phyloP scores from a whole-genome alignment of 306 rosid genomes.

The Carpinus fangiana region DNA sequence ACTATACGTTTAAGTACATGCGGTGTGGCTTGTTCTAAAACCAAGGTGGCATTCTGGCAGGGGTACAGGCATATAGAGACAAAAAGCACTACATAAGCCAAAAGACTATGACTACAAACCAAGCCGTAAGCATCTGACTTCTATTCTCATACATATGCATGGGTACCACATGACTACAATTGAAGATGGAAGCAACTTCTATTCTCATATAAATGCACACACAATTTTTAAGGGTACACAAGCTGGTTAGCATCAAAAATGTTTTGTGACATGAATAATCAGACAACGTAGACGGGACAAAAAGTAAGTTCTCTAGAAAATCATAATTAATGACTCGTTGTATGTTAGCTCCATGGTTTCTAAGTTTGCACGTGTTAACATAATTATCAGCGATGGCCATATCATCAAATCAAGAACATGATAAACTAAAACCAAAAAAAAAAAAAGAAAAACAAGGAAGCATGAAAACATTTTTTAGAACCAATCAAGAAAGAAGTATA shows the following conservation, averaged over 20 bases:
- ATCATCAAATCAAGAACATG: too few relatives aligned
- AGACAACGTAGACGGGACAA: neutral
- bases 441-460: neutral
- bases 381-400: neutral
- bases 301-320: neutral
- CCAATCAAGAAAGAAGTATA: too few relatives aligned
- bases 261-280: neutral
- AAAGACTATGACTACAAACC: neutral
- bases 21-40: neutral
- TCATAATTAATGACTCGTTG: neutral
- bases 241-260: neutral
- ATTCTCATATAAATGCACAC: neutral
- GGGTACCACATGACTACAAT: neutral
- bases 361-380: neutral
- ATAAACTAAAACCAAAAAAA: too few relatives aligned
- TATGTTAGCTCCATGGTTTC: neutral
- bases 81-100: neutral
- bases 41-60: neutral
- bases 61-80: neutral
- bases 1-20: neutral
- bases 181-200: neutral
- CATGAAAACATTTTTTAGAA: neutral
- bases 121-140: neutral
- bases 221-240: neutral
- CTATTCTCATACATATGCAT: neutral